Evolutionary conservation across 2,329 filamentous ascomycete genomes (phyloP).

Genomic region (Clonostachys solani): DNA sequence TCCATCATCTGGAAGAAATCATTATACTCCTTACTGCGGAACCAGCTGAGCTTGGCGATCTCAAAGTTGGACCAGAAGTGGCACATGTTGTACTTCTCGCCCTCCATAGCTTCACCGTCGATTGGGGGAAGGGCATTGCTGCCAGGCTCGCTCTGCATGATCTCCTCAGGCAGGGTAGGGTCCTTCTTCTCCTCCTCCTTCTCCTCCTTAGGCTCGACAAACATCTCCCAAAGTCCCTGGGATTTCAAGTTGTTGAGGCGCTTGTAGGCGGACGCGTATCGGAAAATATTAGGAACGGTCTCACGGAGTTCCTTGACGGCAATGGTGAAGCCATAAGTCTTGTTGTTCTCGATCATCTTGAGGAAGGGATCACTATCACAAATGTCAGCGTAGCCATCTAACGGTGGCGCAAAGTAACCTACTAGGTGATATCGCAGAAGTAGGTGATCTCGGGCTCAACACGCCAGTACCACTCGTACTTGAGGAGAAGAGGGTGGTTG

Average conservation of each 20-base stretch:
- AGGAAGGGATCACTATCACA: conserved; percentile 79
- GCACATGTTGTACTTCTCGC: conserved; percentile 99
- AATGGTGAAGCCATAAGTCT: conserved; percentile 98
- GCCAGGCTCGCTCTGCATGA: conserved; percentile 70
- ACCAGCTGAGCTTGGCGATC: conserved; percentile 91
- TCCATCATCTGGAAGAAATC: conserved; percentile 99
- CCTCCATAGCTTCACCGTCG: conserved; percentile 91
- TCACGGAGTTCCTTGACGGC: conserved; percentile 97
- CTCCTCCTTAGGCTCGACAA: conserved; percentile 71
- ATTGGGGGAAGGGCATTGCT: conserved; percentile 71
- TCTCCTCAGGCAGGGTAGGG: conserved; percentile 72
- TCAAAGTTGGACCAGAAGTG: conserved; percentile 99
- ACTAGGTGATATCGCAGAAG: conserved; percentile 99
- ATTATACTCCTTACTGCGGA: conserved; percentile 94
- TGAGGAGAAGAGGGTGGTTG: conserved; percentile 89
- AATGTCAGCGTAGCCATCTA: background rate
- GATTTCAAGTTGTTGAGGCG: conserved; percentile 85
- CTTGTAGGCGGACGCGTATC: conserved; percentile 98
- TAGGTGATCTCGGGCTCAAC: conserved; percentile 99
- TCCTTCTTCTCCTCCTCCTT: conserved; percentile 55
- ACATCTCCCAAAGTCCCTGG: conserved; percentile 98
- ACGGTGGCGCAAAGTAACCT: conserved; percentile 14
- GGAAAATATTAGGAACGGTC: conserved; percentile 97
- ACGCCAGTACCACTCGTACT: conserved; percentile 99
- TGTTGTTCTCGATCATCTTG: conserved; percentile 90